phyloP scores from a whole-genome alignment of 352 stramenopile genomes.

The Pythium brachiatum region DNA sequence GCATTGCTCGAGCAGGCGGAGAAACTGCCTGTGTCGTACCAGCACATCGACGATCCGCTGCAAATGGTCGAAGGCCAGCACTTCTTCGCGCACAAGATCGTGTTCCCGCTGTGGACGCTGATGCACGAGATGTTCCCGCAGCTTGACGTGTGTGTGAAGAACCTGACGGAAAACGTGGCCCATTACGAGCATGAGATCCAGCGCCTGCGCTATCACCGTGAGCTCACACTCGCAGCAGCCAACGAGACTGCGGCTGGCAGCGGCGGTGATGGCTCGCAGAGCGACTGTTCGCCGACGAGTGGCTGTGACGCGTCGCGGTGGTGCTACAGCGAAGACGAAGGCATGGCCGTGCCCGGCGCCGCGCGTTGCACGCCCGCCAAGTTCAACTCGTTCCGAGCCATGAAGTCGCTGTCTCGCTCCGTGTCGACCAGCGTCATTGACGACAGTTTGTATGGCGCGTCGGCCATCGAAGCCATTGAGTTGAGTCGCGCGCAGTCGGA shows the following conservation, averaged over 20 bases:
- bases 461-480: constrained; percentile 22
- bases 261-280: constrained; percentile 6
- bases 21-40: constrained; percentile 76
- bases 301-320: constrained; percentile 6
- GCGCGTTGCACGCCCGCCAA: constrained; percentile 73
- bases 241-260: constrained; percentile 5
- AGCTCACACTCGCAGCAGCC: constrained; percentile 8
- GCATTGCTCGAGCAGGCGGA: constrained; percentile 79
- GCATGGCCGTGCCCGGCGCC: constrained; percentile 69
- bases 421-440: constrained; percentile 16
- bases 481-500: constrained; percentile 12
- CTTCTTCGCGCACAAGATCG: constrained; percentile 85
- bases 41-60: constrained; percentile 75
- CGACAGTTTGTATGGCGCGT: constrained; percentile 10
- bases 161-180: constrained; percentile 69
- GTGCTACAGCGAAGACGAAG: constrained; percentile 49
- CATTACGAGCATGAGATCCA: constrained; percentile 81
- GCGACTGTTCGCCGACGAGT: constrained; percentile 11
- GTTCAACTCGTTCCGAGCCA: constrained; percentile 81
- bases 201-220: constrained; percentile 44
- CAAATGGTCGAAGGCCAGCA: constrained; percentile 86
- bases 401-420: constrained; percentile 18
- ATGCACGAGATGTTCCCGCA: constrained; percentile 79
- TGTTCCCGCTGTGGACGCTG: constrained; percentile 69
- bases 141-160: constrained; percentile 58